These are phyloP conservation scores for Solanum tacnaense DNA, from an alignment of 257 asterid genomes.

Conservation along the genomic window DNA sequence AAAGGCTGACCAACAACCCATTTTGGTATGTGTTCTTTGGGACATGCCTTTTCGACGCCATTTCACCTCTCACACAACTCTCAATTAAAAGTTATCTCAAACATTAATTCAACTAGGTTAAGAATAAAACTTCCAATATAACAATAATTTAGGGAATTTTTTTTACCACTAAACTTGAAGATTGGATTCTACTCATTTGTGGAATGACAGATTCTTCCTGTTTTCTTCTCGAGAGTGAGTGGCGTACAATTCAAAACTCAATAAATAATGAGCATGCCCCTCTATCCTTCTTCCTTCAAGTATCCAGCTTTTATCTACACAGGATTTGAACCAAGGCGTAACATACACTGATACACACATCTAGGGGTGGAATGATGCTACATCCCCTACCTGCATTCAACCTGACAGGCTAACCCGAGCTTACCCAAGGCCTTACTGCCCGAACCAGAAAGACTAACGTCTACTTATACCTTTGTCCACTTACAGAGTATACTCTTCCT, in stretches of 20 bases:
- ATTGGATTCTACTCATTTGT: neutral
- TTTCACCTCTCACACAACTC: neutral
- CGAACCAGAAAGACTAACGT: too few species aligned
- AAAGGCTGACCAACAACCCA: neutral
- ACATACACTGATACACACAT: too few species aligned
- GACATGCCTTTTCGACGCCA: neutral
- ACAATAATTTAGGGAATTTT: neutral
- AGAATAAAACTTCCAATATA: neutral
- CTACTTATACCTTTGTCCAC: neutral
- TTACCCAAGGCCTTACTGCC: too few species aligned
- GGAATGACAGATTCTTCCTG: neutral
- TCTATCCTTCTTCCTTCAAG: neutral
- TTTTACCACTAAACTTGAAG: neutral
- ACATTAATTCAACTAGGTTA: neutral
- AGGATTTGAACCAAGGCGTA: too few species aligned
- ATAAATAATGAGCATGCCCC: neutral
- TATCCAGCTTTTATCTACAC: neutral
- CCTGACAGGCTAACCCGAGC: too few species aligned
- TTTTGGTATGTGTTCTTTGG: too few species aligned
- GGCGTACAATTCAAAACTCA: neutral
- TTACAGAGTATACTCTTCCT: too few species aligned
- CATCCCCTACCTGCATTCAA: too few species aligned
- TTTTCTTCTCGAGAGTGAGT: neutral
- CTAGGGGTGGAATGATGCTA: too few species aligned
- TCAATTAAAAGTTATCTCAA: neutral